Evolutionary conservation across 495 filamentous ascomycete genomes (phyloP).

Genomic region (Podospora australis): DNA sequence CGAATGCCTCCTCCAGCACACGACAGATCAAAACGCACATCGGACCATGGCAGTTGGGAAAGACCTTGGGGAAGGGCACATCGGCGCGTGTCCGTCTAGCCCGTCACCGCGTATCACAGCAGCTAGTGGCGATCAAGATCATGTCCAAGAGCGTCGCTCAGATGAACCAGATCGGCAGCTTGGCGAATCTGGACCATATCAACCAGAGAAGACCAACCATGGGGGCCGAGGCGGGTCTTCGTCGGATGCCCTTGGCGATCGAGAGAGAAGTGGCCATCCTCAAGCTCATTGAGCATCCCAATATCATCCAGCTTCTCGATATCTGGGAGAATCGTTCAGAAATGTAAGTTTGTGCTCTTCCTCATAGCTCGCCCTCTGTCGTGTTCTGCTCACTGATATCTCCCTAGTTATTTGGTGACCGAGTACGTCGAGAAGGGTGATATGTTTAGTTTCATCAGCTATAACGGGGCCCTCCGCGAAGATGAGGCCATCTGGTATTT

Average conservation of each 20-base stretch:
- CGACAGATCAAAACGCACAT: slow-evolving; percentile 64
- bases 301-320: slow-evolving; percentile 86
- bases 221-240: slow-evolving; percentile 41
- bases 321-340: slow-evolving; percentile 94
- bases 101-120: slow-evolving; percentile 63
- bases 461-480: slow-evolving; percentile 62
- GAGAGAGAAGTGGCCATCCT: slow-evolving; percentile 93
- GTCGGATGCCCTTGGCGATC: slow-evolving; percentile 74
- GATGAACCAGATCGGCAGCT: slow-evolving; percentile 65
- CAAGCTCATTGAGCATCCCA: slow-evolving; percentile 88
- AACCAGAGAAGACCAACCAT: slow-evolving; percentile 37
- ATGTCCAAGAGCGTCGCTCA: slow-evolving; percentile 69
- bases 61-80: slow-evolving; percentile 76
- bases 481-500: slow-evolving; percentile 77
- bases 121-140: slow-evolving; percentile 89
- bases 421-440: slow-evolving; percentile 91
- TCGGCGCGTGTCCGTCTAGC: slow-evolving; percentile 79
- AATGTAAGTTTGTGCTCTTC: slow-evolving; percentile 54
- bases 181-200: slow-evolving; percentile 61
- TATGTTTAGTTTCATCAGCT: slow-evolving; percentile 73
- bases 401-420: slow-evolving; percentile 81
- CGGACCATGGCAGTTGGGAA: slow-evolving; percentile 87
- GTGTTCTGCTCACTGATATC: slow-evolving; percentile 19
- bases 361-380: neutral
- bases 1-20: slow-evolving; percentile 40